Evolutionary conservation across 2,329 filamentous ascomycete genomes (phyloP), one percentile per base, ranked within the genome.

Genomic region (Rachicladosporium sp.): DNA sequence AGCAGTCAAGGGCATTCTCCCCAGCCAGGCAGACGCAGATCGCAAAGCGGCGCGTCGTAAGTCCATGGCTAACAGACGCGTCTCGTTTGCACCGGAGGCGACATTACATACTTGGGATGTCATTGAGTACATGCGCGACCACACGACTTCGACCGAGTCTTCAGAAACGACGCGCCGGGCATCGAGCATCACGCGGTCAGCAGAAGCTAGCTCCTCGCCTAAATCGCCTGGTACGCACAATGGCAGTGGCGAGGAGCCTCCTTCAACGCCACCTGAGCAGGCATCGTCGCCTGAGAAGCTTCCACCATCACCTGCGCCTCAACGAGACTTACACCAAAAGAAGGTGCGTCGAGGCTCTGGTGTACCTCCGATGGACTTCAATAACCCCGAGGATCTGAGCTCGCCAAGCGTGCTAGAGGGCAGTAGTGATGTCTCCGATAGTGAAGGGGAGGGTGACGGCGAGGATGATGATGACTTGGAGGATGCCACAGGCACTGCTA

Each of bases 21-120:
- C 80, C 4, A 66, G 76, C 48, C 71, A 74, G 56, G 66, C 77
- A 60, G 67, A 70, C 38, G 61, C 61, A 43, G 79, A 89, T 51
- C 75, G 87, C 40, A 75, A 87, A 50, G 91, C 93, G 59, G 88
- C 86, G 33, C 80, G 91, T 46, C 76, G 91, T 50, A 96, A 96
- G 59, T 57, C 54, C 23, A 47, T 54, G 34, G 74, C 89, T 35
- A 93, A 91, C 58, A 78, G 91, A 54, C 78, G 91, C 55, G 91
- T 98, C 29, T 96, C 89, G 0, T 98, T 98, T 61, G 91, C 91
- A 4, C 91, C 91, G 1, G 91, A 98, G 63, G 91, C 91, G 9
- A 98, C 91, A 3, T 71, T 98, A 29, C 91, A 98, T 58, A 98
- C 91, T 0, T 96, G 93, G 72, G 88, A 96, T 55, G 88, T 91